phyloP scores from a whole-genome alignment of 164 flowering plant species.

The Vitis rupestris region DNA sequence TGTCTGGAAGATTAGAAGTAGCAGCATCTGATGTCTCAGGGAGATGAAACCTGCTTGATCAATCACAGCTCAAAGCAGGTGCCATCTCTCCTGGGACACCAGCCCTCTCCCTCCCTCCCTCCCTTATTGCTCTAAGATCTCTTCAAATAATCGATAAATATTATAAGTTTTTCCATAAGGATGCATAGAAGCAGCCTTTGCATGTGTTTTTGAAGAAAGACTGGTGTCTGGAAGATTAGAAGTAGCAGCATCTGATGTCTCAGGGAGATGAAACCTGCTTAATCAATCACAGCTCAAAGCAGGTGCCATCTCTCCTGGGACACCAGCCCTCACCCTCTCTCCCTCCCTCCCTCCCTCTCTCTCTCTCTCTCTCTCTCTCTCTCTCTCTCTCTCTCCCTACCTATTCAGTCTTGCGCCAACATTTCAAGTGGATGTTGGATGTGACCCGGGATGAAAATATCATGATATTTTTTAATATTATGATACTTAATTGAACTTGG shows the following conservation, averaged over 20 bases:
- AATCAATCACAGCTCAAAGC: slow-evolving; percentile 2
- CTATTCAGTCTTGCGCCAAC: too few relatives aligned
- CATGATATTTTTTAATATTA: too few relatives aligned
- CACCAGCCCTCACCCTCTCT: background rate
- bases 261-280: background rate
- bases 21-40: background rate
- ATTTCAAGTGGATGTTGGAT: too few relatives aligned
- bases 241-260: background rate
- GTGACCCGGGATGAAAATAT: too few relatives aligned
- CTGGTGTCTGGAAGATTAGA: background rate
- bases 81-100: slow-evolving; percentile 7
- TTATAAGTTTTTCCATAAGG: background rate
- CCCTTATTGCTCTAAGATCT: background rate
- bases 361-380: background rate
- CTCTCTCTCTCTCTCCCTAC: slow-evolving; percentile 3
- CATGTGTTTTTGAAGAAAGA: background rate
- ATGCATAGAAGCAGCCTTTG: background rate
- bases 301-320: slow-evolving; percentile 7
- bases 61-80: slow-evolving; percentile 5
- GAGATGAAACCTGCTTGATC: background rate
- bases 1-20: background rate
- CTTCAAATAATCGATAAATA: too few relatives aligned
- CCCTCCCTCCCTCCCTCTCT: background rate
- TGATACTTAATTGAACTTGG: too few relatives aligned
- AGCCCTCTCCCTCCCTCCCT: background rate